Evolutionary conservation across 352 stramenopile genomes (phyloP), one percentile per base, ranked within the genome.

Genomic region (Globisporangium uncinulatum): DNA sequence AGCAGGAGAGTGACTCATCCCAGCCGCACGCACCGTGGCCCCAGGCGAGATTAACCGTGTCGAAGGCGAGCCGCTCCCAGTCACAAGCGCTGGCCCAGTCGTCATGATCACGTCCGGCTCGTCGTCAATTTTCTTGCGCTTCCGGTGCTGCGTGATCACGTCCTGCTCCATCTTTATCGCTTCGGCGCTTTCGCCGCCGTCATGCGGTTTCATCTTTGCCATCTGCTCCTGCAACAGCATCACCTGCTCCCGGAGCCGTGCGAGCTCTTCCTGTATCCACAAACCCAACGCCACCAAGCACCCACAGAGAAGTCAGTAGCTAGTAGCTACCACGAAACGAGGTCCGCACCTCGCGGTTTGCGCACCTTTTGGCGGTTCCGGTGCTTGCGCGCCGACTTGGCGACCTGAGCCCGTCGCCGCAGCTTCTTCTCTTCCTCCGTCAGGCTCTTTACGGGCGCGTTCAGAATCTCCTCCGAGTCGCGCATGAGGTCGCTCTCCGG

Each of bases 351-450:
- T n/a, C n/a, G n/a, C n/a, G n/a, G n/a, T n/a, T n/a, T n/a, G n/a
- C 62, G 32, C 47, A 72, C 65, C 66, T 90, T 88, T 63, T 90
- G 80, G 3, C 80, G 73, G 57, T 90, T 92, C 59, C 83, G 79
- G 59, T 92, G 83, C 65, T 92, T 92, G 47, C 83, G 74, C 20
- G 83, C 83, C 1, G 78, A 90, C 59, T 92, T 92, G 54, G 83
- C 83, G 57, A 92, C 83, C 66, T 92, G 83, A 1, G 83, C 83
- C 51, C 83, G 79, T 19, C 83, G 67, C 36, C 83, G 78, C 34
- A 90, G 69, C 65, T 92, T 92, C 57, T 92, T 92, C 56, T 92
- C 83, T 45, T 92, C 78, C 58, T 92, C 83, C 0, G 71, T 92
- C n/a, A 92, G 70, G 50, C 72, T 88, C 64, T 88, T 89, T 2